phyloP scores from a whole-genome alignment of 306 rosid species.

The Prosopis cineraria region DNA sequence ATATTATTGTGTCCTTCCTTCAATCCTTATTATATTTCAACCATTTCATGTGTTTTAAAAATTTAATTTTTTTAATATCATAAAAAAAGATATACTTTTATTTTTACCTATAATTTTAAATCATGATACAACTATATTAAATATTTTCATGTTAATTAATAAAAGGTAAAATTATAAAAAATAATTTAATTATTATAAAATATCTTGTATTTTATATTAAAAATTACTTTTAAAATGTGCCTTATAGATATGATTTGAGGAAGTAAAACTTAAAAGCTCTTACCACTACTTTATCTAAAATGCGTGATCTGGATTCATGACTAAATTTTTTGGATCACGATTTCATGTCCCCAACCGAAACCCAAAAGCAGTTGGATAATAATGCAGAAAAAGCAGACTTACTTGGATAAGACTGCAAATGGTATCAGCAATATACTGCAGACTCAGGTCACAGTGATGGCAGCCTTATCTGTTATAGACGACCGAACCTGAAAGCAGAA shows the following conservation, averaged over 20 bases:
- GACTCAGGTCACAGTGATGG: neutral
- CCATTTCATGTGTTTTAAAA: too few species aligned
- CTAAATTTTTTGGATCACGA: neutral
- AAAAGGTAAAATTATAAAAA: too few species aligned
- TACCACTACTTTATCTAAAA: neutral
- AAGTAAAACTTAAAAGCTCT: neutral
- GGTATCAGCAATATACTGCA: neutral
- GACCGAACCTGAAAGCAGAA: neutral
- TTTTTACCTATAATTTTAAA: too few species aligned
- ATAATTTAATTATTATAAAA: too few species aligned
- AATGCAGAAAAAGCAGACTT: slow-evolving; percentile 9
- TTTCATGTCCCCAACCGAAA: neutral
- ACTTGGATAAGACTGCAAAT: neutral
- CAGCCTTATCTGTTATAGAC: slow-evolving; percentile 1
- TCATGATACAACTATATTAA: too few species aligned
- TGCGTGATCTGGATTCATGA: neutral
- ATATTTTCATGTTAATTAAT: too few species aligned
- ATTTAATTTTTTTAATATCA: too few species aligned
- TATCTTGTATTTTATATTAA: too few species aligned
- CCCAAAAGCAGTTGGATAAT: slow-evolving; percentile 1
- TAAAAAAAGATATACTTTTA: too few species aligned
- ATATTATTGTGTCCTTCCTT: neutral
- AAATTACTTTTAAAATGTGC: too few species aligned
- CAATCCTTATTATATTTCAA: too few species aligned
- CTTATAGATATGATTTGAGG: too few species aligned